Percentiles rank a stretch among this genome's conserved stretches.
These are phyloP conservation scores for Vaccinium macrocarpon DNA, from an alignment of 148 eudicot species.

Conservation along the genomic window DNA sequence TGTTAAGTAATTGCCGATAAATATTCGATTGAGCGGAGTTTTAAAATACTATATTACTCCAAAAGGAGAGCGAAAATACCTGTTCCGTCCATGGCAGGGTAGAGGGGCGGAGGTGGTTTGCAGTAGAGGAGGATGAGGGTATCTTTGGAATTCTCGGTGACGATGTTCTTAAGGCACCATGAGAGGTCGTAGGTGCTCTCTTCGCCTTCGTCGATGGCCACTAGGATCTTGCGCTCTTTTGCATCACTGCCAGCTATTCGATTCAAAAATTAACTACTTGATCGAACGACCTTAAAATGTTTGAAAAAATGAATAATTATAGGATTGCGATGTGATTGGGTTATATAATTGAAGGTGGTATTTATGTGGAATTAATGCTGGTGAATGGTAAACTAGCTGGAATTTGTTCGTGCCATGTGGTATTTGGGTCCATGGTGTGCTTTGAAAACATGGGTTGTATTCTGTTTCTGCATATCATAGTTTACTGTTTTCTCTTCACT, in stretches of 20 bases:
- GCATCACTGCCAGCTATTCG: neutral
- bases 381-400: no score
- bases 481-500: neutral
- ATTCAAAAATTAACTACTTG: neutral
- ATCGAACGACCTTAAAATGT: neutral
- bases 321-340: neutral
- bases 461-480: neutral
- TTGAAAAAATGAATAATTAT: neutral
- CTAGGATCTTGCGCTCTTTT: slow-evolving; percentile 15
- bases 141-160: neutral
- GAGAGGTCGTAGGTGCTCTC: slow-evolving; percentile 24
- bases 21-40: no score
- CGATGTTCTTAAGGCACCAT: slow-evolving; percentile 48
- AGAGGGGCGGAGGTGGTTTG: slow-evolving; percentile 40
- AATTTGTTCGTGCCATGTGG: slow-evolving; percentile 14
- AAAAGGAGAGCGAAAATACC: slow-evolving; percentile 25
- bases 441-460: neutral
- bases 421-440: neutral
- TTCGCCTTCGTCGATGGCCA: slow-evolving; percentile 25
- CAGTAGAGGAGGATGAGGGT: no score
- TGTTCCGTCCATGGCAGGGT: slow-evolving; percentile 43
- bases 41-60: no score
- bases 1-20: no score
- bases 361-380: neutral
- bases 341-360: neutral